These are phyloP conservation scores for Eucalyptus erythrocorys DNA, from an alignment of 345 rosid species.

Conservation along the genomic window DNA sequence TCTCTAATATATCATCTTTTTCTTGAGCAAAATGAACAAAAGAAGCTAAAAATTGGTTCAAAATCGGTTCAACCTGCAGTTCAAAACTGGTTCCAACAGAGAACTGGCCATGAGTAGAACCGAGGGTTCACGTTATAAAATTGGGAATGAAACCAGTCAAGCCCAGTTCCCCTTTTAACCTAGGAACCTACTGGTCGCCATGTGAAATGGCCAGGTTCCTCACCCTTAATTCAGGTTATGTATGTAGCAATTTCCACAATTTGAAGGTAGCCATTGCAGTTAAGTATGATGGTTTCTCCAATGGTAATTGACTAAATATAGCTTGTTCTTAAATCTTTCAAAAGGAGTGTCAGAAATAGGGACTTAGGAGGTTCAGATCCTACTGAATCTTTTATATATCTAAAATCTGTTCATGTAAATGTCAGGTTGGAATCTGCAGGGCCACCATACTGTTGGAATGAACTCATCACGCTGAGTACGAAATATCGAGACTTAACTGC, in stretches of 20 bases:
- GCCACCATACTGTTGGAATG: constrained; percentile 80
- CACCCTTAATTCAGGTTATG: background rate
- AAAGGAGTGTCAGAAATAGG: background rate
- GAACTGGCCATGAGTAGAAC: background rate
- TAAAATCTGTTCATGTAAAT: background rate
- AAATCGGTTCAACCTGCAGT: background rate
- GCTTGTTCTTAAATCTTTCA: background rate
- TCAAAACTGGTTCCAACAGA: background rate
- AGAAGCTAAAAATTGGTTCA: background rate
- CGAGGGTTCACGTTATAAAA: background rate
- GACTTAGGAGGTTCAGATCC: background rate
- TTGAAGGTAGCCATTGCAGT: background rate
- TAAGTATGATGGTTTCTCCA: background rate
- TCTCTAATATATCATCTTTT: background rate
- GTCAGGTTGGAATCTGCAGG: constrained; percentile 80
- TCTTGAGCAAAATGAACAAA: background rate
- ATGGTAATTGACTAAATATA: background rate
- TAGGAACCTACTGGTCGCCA: background rate
- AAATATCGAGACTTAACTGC: constrained; percentile 89
- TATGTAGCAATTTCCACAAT: background rate
- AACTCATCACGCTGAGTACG: constrained; percentile 66
- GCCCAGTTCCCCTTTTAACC: background rate
- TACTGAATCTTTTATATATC: background rate
- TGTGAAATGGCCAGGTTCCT: background rate
- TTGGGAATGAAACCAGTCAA: background rate